Percentiles rank a stretch among this genome's conserved stretches.
Conservation (phyloP, 345 rosid species). For the Ailanthus altissimus region DNA sequence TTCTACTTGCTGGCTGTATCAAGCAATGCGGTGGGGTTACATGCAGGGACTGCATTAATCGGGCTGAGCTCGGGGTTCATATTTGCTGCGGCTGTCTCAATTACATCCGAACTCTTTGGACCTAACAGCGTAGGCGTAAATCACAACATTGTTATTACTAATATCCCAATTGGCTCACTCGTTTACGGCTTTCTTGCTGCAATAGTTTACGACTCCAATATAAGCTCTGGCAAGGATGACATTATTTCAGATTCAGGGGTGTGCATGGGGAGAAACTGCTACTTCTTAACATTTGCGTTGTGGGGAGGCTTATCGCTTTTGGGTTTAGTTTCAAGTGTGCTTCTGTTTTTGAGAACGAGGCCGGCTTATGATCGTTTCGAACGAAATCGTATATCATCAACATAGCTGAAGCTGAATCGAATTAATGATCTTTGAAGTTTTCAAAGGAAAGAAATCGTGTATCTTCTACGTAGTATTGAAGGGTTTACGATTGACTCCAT, state of each 20-base stretch:
- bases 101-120: conserved; percentile 92
- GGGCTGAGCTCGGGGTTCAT: conserved; percentile 93
- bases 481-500: background rate
- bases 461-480: conserved; percentile 20
- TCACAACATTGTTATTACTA: conserved; percentile 92
- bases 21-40: conserved; percentile 47
- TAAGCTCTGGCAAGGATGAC: conserved; percentile 18
- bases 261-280: conserved; percentile 82
- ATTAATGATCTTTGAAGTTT: background rate
- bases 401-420: conserved; percentile 5
- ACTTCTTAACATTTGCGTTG: conserved; percentile 67
- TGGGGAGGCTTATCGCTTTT: conserved; percentile 84
- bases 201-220: conserved; percentile 68
- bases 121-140: conserved; percentile 89
- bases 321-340: conserved; percentile 59
- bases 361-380: conserved; percentile 77
- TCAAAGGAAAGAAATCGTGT: conserved; percentile 47
- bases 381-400: conserved; percentile 38
- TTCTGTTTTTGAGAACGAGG: conserved; percentile 73
- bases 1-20: conserved; percentile 70
- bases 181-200: conserved; percentile 86
- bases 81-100: conserved; percentile 91
- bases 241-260: conserved; percentile 43
- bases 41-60: conserved; percentile 63
- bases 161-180: conserved; percentile 86